These are phyloP conservation scores for Euphorbia schlechtendalii DNA, from an alignment of 441 rosid species.

Conservation along the genomic window DNA sequence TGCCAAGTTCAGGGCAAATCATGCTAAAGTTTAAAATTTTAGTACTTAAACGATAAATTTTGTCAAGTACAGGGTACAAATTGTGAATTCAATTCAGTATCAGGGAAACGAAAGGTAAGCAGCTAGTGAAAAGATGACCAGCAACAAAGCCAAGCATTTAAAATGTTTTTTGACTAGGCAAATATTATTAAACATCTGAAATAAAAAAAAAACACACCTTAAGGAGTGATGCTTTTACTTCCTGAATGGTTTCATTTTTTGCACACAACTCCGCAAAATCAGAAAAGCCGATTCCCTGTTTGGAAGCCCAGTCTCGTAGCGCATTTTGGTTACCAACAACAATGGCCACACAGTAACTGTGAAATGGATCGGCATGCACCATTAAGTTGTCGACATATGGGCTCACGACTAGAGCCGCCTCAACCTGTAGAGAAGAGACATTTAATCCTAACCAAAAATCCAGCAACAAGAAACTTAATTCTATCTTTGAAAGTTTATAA, in stretches of 20 bases:
- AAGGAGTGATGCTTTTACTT: slow-evolving; percentile 63
- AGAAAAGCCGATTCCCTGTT: slow-evolving; percentile 44
- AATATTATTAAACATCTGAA: no score
- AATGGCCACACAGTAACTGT: slow-evolving; percentile 80
- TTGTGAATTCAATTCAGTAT: no score
- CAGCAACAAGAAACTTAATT: not conserved
- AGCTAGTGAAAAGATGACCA: no score
- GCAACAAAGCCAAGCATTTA: no score
- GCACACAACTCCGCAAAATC: slow-evolving; percentile 54
- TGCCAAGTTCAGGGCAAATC: no score
- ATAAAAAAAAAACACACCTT: slow-evolving; percentile 67
- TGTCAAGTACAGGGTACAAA: no score
- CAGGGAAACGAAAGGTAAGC: no score
- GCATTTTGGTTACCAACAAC: slow-evolving; percentile 64
- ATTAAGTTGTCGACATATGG: slow-evolving; percentile 73
- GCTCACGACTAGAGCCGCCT: slow-evolving; percentile 64
- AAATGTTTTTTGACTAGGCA: no score
- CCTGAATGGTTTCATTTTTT: slow-evolving; percentile 53
- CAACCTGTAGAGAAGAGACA: slow-evolving; percentile 49
- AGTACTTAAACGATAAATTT: no score
- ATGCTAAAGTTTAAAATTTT: no score
- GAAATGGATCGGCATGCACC: slow-evolving; percentile 94
- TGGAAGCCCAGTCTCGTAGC: slow-evolving; percentile 76
- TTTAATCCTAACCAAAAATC: slow-evolving; percentile 14
- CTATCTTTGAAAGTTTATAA: no score